phyloP scores from a whole-genome alignment of 2,329 filamentous ascomycete genomes.

The Dothideomycetes sp. region DNA sequence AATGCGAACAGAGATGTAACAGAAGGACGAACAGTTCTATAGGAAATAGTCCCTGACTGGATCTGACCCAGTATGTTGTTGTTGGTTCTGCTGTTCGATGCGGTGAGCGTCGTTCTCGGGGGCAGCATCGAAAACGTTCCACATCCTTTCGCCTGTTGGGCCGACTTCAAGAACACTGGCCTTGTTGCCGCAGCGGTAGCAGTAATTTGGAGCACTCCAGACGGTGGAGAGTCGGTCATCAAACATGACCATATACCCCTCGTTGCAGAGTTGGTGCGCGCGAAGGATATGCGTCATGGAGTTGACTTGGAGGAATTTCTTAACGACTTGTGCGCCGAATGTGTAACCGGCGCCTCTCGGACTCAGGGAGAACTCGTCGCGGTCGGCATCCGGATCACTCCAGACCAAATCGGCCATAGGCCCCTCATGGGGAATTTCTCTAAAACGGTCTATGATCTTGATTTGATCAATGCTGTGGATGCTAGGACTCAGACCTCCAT shows the following conservation, averaged over 20 bases:
- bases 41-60: conserved; percentile 59
- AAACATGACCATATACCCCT: conserved; percentile 94
- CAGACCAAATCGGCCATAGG: conserved; percentile 99
- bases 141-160: conserved; percentile 84
- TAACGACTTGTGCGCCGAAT: conserved; percentile 94
- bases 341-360: conserved; percentile 93
- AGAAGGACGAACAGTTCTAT: conserved; percentile 35
- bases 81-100: conserved; percentile 63
- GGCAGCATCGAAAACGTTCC: conserved; percentile 95
- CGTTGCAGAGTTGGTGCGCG: conserved; percentile 96
- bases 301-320: conserved; percentile 96
- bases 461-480: conserved; percentile 99
- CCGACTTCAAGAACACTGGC: conserved; percentile 94
- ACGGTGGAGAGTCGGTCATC: conserved; percentile 92
- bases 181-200: conserved; percentile 73
- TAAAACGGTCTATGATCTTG: conserved; percentile 98
- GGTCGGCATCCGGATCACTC: conserved; percentile 95
- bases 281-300: conserved; percentile 95
- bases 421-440: conserved; percentile 95
- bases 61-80: conserved; percentile 61
- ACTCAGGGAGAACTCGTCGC: conserved; percentile 91
- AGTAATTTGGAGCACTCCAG: conserved; percentile 54
- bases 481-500: conserved; percentile 62
- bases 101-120: conserved; percentile 91
- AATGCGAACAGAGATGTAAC: background rate